These are phyloP conservation scores for Mycena sp. DNA, from an alignment of 1,284 basidiomycete species.

Conservation along the genomic window DNA sequence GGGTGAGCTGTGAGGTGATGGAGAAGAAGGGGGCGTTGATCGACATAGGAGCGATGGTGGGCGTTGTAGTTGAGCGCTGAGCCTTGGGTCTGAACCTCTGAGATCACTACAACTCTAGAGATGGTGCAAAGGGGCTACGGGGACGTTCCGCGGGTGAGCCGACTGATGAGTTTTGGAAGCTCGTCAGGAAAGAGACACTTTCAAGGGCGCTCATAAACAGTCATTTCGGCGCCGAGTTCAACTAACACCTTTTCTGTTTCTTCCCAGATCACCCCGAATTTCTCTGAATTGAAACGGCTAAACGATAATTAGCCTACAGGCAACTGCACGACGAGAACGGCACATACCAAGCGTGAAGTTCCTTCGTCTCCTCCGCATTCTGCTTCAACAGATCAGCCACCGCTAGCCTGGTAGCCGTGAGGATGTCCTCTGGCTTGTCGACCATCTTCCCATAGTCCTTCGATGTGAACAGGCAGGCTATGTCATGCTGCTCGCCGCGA, in stretches of 20 bases:
- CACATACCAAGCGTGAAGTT: slow-evolving; percentile 50
- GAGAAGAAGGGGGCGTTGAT: not conserved
- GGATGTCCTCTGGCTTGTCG: slow-evolving; percentile 46
- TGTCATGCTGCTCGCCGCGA: slow-evolving; percentile 42
- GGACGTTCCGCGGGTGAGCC: no score
- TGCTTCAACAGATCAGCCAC: slow-evolving; percentile 45
- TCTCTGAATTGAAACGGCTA: slow-evolving; percentile 53
- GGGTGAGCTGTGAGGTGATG: not conserved
- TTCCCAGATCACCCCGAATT: slow-evolving; percentile 51
- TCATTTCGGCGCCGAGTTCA: slow-evolving; percentile 43
- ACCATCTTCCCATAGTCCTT: slow-evolving; percentile 47
- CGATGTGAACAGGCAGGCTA: slow-evolving; percentile 53
- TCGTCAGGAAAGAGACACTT: no score
- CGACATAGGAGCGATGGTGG: not conserved
- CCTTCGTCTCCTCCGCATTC: slow-evolving; percentile 39
- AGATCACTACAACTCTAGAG: no score
- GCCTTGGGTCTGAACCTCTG: no score
- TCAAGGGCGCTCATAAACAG: slow-evolving; percentile 38
- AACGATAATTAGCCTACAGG: not conserved
- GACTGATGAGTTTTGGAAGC: no score
- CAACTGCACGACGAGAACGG: not conserved
- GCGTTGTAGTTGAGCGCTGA: no score
- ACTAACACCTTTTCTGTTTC: slow-evolving; percentile 46
- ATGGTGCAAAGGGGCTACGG: no score
- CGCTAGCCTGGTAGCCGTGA: slow-evolving; percentile 43